Percentiles rank a stretch among this genome's conserved stretches.
These are phyloP conservation scores for Pilobolus umbonatus DNA, from an alignment of 192 early-diverging fungal species.

Conservation along the genomic window DNA sequence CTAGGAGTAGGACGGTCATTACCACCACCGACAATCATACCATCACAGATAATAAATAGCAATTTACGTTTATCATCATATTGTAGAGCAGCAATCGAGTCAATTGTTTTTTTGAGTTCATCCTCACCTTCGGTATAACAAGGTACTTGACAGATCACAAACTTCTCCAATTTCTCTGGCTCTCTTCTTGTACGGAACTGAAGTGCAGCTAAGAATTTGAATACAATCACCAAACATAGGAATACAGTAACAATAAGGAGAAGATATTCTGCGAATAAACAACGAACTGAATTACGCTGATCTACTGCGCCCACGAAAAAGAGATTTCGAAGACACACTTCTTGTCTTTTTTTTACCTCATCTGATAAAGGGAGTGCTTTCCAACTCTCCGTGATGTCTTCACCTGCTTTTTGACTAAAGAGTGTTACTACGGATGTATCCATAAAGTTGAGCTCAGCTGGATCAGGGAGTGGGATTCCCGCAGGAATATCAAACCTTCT, in stretches of 20 bases:
- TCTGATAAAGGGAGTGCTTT: conserved; percentile 48
- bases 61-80: conserved; percentile 90
- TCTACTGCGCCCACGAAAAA: conserved; percentile 89
- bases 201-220: conserved; percentile 74
- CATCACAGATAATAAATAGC: conserved; percentile 84
- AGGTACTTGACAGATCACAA: conserved; percentile 92
- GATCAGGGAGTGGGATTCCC: conserved; percentile 32
- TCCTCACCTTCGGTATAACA: conserved; percentile 93
- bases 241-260: conserved; percentile 75
- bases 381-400: conserved; percentile 59
- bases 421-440: conserved; percentile 53
- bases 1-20: conserved; percentile 92
- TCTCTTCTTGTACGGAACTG: conserved; percentile 64
- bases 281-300: conserved; percentile 68
- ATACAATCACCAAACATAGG: conserved; percentile 74
- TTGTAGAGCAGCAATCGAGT: conserved; percentile 67
- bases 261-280: conserved; percentile 83
- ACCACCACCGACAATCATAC: conserved; percentile 91
- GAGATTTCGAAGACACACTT: conserved; percentile 75
- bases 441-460: conserved; percentile 53
- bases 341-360: conserved; percentile 41
- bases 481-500: conserved; percentile 37
- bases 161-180: conserved; percentile 89
- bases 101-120: conserved; percentile 75
- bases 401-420: conserved; percentile 58